These are phyloP conservation scores for Arabidopsis hybrid DNA, from an alignment of 441 rosid species.

Conservation along the genomic window DNA sequence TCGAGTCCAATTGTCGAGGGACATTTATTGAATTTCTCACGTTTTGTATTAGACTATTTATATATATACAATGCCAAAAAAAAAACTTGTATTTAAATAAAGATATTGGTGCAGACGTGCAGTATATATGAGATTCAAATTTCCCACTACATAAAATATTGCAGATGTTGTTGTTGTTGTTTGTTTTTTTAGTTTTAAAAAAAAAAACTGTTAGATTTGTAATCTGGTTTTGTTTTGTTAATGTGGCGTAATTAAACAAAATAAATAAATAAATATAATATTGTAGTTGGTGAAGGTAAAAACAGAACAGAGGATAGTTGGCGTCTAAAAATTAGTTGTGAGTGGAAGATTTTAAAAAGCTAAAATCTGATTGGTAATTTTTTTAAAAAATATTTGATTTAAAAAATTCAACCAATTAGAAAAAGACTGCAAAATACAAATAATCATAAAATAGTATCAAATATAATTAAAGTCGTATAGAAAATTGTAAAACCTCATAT, in stretches of 20 bases:
- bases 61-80: neutral
- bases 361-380: neutral
- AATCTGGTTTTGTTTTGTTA: neutral
- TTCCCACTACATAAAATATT: neutral
- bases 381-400: too few relatives aligned
- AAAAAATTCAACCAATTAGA: too few relatives aligned
- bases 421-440: too few relatives aligned
- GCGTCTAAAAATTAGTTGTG: neutral
- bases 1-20: constrained; percentile 1
- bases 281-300: too few relatives aligned
- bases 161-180: neutral
- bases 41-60: constrained; percentile 22
- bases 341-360: too few relatives aligned
- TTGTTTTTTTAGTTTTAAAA: too few relatives aligned
- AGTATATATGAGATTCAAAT: neutral
- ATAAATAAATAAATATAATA: too few relatives aligned
- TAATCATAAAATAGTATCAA: too few relatives aligned
- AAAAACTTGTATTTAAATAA: neutral
- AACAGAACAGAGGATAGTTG: too few relatives aligned
- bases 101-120: neutral
- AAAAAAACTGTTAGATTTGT: neutral
- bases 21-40: constrained; percentile 18
- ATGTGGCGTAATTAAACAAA: neutral
- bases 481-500: too few relatives aligned
- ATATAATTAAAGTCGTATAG: too few relatives aligned